Evolutionary conservation across 306 rosid genomes (phyloP).

Genomic region (peach (Prunus persica)): Prunus_persica_NCBIv2 NC_034013.1:15580501-15581000

Average conservation of each 20-base stretch:
- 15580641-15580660: conserved; percentile 25
- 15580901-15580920: background rate
- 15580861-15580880: background rate
- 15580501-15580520: no score
- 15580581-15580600: no score
- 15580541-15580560: background rate
- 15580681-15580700: conserved; percentile 40
- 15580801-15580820: background rate
- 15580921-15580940: background rate
- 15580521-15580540: background rate
- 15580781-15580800: conserved; percentile 20
- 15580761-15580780: conserved; percentile 22
- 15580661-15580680: conserved; percentile 30
- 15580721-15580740: conserved; percentile 37
- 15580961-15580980: background rate
- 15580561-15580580: no score
- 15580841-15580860: background rate
- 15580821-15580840: background rate
- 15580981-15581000: background rate
- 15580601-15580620: no score
- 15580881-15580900: conserved; percentile 10
- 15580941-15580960: background rate
- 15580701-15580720: conserved; percentile 36
- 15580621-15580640: background rate
- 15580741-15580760: conserved; percentile 31